phyloP scores from a whole-genome alignment of 23 red algal genomes.

The Agarophyton chilense region DNA sequence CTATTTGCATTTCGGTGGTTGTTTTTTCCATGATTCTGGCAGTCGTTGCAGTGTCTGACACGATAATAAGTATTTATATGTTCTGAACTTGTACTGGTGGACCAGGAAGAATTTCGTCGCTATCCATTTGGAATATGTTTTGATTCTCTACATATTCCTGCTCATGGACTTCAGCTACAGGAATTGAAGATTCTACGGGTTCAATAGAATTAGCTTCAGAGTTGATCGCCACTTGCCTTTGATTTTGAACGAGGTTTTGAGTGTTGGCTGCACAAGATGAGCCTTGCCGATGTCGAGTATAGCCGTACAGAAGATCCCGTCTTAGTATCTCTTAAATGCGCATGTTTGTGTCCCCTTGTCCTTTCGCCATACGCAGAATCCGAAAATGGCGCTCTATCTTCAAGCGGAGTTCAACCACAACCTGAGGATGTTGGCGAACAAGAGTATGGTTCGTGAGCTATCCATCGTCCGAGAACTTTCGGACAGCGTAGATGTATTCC shows the following conservation, averaged over 20 bases:
- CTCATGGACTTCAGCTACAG: background rate
- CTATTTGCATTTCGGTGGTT: background rate
- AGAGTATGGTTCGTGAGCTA: background rate
- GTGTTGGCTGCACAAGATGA: background rate
- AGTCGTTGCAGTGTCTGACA: background rate
- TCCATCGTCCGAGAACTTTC: background rate
- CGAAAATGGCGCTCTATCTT: constrained; percentile 15
- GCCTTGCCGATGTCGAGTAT: background rate
- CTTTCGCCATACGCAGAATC: background rate
- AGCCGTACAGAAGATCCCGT: background rate
- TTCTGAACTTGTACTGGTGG: background rate
- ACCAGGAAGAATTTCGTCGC: background rate
- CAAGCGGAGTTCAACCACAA: background rate
- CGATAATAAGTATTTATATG: background rate
- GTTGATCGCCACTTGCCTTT: background rate
- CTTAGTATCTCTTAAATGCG: background rate
- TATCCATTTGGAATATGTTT: background rate
- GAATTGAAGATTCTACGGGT: background rate
- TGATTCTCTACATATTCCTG: background rate
- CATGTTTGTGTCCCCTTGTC: background rate
- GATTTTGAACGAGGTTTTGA: background rate
- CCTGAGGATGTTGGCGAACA: background rate
- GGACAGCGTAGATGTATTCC: background rate
- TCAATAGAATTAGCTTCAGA: background rate
- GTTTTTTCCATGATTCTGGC: background rate